Base-by-base conservation (phyloP, 2,329 filamentous ascomycete species). In the Sphaceloma murrayae region DNA sequence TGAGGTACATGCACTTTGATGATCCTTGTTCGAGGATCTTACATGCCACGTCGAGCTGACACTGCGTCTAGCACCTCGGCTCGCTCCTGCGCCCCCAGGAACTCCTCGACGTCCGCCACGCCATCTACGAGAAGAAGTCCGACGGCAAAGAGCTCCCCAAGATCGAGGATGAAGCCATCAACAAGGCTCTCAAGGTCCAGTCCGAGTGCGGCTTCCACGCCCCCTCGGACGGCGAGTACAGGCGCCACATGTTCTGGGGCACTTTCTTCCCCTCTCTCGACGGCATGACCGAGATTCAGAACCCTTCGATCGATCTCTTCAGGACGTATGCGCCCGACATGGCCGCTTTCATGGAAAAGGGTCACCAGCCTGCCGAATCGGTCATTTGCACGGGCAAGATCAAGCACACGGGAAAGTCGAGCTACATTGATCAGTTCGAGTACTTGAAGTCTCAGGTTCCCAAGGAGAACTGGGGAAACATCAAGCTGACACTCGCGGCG, bases 211-310 rank as follows among this genome's bases (percentile, higher is more conserved):
- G 77, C 6, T 70, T 81, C 47, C 69, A 72, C 19, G 71, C 72
- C 7, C 65, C 82, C 32, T 78, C 77, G 0, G 78, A 80, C 49
- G 80, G 80, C 54, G 80, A 84, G 60, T 83, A 81, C 53, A 50
- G 58, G 11, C 60, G 47, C 32, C 66, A 64, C 51, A 62, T 74
- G 69, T 75, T 75, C 60, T 74, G 71, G 70, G 72, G 72, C 31
- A 67, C 67, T 13, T 75, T 75, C 58, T 74, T 73, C 60, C 67
- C 70, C 32, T 68, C 67, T 11, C 62, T 75, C 11, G 67, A 73
- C 43, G 72, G 72, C 24, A 76, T 76, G 62, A 57, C 57, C 14
- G 69, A 74, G 56, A 64, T 76, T 38, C 58, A 59, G 30, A 67
- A 68, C 46, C 62, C 59, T 24, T 64, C 68, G 34, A 50, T 64